A percentile compares a stretch with the other conserved stretches of the same genome.
These are phyloP conservation scores for Colletotrichum zoysiae DNA, from an alignment of 2,329 filamentous ascomycete genomes.

Conservation along the genomic window DNA sequence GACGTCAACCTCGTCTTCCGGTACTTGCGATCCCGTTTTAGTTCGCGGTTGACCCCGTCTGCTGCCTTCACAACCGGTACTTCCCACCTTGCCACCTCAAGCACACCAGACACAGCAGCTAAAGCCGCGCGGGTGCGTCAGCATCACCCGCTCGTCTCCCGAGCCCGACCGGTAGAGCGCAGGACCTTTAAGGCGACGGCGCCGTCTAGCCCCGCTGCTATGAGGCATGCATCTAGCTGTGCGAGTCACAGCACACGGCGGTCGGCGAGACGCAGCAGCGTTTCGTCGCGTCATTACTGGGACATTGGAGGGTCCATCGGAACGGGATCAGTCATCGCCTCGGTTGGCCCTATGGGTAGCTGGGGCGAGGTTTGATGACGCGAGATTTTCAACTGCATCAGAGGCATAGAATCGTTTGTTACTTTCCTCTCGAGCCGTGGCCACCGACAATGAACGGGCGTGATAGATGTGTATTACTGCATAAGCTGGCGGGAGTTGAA, in stretches of 20 bases:
- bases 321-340: constrained; percentile 78
- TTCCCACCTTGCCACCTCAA: constrained; percentile 62
- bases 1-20: constrained; percentile 93
- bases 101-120: constrained; percentile 75
- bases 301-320: constrained; percentile 86
- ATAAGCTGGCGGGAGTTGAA: constrained; percentile 25
- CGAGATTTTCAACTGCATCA: constrained; percentile 6
- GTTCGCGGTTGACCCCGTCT: constrained; percentile 60
- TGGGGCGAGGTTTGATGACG: constrained; percentile 79
- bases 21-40: constrained; percentile 84
- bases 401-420: neutral
- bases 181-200: constrained; percentile 68
- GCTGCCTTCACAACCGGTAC: constrained; percentile 58
- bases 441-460: constrained; percentile 10
- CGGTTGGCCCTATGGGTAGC: constrained; percentile 76
- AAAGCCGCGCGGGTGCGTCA: constrained; percentile 88
- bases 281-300: constrained; percentile 90
- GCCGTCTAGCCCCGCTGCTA: constrained; percentile 61
- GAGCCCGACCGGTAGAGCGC: constrained; percentile 64
- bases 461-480: constrained; percentile 30
- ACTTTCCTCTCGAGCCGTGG: neutral
- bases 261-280: constrained; percentile 74
- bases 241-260: constrained; percentile 89
- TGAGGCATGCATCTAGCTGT: constrained; percentile 75
- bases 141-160: constrained; percentile 86